Evolutionary conservation across 2,329 filamentous ascomycete genomes (phyloP).

Genomic region (Colletotrichum sp.): DNA sequence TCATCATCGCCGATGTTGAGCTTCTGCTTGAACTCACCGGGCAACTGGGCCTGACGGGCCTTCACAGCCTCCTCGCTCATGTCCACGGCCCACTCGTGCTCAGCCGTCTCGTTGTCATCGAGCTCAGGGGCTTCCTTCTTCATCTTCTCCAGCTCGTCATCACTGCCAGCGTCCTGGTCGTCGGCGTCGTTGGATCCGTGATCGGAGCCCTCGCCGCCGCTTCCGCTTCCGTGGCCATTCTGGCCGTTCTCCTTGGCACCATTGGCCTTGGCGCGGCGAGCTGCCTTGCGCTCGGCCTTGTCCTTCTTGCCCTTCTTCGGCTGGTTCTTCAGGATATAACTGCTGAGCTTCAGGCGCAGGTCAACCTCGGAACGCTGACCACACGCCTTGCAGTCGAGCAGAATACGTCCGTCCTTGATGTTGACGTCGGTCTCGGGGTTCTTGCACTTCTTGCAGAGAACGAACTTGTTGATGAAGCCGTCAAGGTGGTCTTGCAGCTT

Average conservation of each 20-base stretch:
- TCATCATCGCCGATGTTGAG: conserved; percentile 80
- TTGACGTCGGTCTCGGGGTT: conserved; percentile 97
- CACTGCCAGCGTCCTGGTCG: conserved; percentile 74
- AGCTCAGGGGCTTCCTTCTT: conserved; percentile 61
- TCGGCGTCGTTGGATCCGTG: conserved; percentile 55
- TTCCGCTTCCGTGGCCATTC: conserved; percentile 63
- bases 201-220: conserved; percentile 59
- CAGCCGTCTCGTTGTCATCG: conserved; percentile 69
- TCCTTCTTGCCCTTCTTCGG: conserved; percentile 96
- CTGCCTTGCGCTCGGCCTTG: conserved; percentile 90
- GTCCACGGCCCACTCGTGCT: conserved; percentile 95
- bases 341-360: conserved; percentile 91
- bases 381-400: conserved; percentile 98
- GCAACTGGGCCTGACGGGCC: conserved; percentile 90
- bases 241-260: conserved; percentile 57
- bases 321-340: conserved; percentile 96
- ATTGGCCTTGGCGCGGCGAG: conserved; percentile 82
- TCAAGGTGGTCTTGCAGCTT: conserved; percentile 99
- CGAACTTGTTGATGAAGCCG: conserved; percentile 97
- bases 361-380: conserved; percentile 93
- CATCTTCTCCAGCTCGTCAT: conserved; percentile 90
- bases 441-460: conserved; percentile 99
- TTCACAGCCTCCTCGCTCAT: conserved; percentile 95
- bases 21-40: conserved; percentile 92
- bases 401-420: conserved; percentile 91